These are phyloP conservation scores for Hypsizygus ulmarius DNA, from an alignment of 1,284 basidiomycete species.

Conservation along the genomic window DNA sequence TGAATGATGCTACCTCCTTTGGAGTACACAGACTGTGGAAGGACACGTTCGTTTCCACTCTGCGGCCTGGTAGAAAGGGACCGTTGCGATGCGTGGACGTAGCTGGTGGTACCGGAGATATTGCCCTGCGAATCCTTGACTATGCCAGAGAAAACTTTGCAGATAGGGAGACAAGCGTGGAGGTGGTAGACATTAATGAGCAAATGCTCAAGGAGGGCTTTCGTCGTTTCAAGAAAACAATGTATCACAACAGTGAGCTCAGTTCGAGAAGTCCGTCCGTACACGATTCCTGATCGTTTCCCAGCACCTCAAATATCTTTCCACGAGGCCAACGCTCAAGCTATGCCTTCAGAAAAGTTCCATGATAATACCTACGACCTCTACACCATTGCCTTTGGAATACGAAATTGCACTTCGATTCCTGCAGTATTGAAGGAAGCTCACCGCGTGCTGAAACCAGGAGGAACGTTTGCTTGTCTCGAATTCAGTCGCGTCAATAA, in stretches of 20 bases:
- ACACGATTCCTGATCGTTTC: slow-evolving; percentile 14
- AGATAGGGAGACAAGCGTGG: slow-evolving; percentile 86
- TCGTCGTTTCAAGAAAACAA: slow-evolving; percentile 89
- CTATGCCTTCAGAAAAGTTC: slow-evolving; percentile 65
- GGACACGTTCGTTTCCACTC: slow-evolving; percentile 80
- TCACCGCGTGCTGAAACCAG: slow-evolving; percentile 93
- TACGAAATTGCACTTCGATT: slow-evolving; percentile 95
- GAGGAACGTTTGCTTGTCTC: slow-evolving; percentile 93
- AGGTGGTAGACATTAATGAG: slow-evolving; percentile 93
- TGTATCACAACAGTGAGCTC: slow-evolving; percentile 91
- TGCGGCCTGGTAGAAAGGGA: slow-evolving; percentile 78
- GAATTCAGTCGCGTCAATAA: slow-evolving; percentile 97
- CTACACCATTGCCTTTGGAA: slow-evolving; percentile 99
- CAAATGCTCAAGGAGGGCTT: slow-evolving; percentile 95
- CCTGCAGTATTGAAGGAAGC: slow-evolving; percentile 89
- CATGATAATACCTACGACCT: slow-evolving; percentile 85
- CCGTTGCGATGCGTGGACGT: slow-evolving; percentile 88
- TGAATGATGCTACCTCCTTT: slow-evolving; percentile 98
- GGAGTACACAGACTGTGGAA: slow-evolving; percentile 99
- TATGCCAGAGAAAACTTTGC: slow-evolving; percentile 86
- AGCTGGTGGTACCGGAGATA: slow-evolving; percentile 97
- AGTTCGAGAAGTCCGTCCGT: not conserved
- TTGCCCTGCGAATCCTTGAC: slow-evolving; percentile 93
- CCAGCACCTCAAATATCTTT: slow-evolving; percentile 92
- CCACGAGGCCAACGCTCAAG: slow-evolving; percentile 92